Evolutionary conservation across 106 monocot species (phyloP).

Genomic region (Dendrobium chrysotoxum): DNA sequence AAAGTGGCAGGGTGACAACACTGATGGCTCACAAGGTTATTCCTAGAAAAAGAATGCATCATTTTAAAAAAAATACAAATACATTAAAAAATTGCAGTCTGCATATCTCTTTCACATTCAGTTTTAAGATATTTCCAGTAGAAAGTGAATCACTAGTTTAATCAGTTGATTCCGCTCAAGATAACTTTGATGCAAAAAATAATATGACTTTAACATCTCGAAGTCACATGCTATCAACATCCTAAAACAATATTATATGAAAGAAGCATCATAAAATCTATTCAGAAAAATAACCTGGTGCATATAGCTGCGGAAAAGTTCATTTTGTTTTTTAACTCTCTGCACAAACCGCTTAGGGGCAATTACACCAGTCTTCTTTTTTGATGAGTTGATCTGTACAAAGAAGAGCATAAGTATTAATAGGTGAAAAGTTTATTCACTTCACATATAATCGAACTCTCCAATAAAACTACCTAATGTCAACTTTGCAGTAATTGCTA

Average conservation of each 20-base stretch:
- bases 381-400: constrained; percentile 73
- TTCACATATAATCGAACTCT: too few species aligned
- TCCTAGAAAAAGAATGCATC: too few species aligned
- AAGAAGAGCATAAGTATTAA: constrained; percentile 2
- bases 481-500: too few species aligned
- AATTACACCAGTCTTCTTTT: constrained; percentile 90
- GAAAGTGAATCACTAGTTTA: background rate
- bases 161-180: background rate
- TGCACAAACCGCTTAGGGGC: constrained; percentile 81
- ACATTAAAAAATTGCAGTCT: too few species aligned
- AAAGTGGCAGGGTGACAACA: background rate
- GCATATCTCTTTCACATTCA: too few species aligned
- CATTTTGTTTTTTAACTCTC: constrained; percentile 81
- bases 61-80: too few species aligned
- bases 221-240: background rate
- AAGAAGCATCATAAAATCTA: background rate
- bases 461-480: too few species aligned
- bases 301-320: constrained; percentile 77
- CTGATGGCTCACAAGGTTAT: background rate
- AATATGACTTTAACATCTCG: background rate
- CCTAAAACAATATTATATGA: background rate
- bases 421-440: background rate
- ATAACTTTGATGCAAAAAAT: background rate
- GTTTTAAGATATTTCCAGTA: background rate
- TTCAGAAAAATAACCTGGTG: constrained; percentile 49